Conservation (phyloP, 1,284 basidiomycete genomes). For the Ceratobasidium sp. region DNA sequence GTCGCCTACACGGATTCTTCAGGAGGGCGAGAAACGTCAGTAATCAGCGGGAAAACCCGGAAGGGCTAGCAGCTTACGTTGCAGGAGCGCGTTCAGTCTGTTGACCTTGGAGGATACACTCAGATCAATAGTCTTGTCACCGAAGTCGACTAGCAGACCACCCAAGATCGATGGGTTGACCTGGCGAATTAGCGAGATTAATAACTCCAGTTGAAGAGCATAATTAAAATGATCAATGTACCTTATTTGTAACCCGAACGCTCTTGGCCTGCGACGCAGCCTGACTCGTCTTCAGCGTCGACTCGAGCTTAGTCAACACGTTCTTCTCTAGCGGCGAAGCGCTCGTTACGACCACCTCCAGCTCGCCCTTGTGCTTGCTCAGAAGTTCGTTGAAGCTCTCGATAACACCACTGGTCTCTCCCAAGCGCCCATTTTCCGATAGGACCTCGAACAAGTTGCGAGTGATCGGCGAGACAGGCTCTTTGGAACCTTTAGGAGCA, state of each 20-base stretch:
- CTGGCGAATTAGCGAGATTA: conserved; percentile 60
- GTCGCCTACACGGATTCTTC: conserved; percentile 44
- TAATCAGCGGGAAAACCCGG: conserved; percentile 13
- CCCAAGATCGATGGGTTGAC: conserved; percentile 90
- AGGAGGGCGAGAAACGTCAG: too few species aligned
- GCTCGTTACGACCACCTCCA: conserved; percentile 93
- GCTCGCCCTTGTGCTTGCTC: conserved; percentile 90
- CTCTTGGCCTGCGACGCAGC: conserved; percentile 86
- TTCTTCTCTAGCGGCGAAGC: conserved; percentile 83
- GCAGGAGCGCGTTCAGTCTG: conserved; percentile 90
- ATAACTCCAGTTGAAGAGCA: not conserved
- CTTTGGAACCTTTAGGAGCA: conserved; percentile 72
- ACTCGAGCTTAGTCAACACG: conserved; percentile 80
- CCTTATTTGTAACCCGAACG: conserved; percentile 90
- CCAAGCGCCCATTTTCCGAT: conserved; percentile 93
- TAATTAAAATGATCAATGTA: conserved; percentile 56
- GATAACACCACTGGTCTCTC: conserved; percentile 87
- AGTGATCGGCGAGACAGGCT: conserved; percentile 82
- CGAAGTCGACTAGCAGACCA: conserved; percentile 95
- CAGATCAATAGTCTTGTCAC: conserved; percentile 97
- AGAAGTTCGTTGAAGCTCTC: conserved; percentile 93
- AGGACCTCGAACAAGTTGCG: conserved; percentile 93
- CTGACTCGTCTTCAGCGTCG: conserved; percentile 85
- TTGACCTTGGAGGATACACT: conserved; percentile 93
- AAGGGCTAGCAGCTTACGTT: conserved; percentile 64